Base-by-base conservation (phyloP, 257 asterid species). In the Mitragyna speciosa region DNA sequence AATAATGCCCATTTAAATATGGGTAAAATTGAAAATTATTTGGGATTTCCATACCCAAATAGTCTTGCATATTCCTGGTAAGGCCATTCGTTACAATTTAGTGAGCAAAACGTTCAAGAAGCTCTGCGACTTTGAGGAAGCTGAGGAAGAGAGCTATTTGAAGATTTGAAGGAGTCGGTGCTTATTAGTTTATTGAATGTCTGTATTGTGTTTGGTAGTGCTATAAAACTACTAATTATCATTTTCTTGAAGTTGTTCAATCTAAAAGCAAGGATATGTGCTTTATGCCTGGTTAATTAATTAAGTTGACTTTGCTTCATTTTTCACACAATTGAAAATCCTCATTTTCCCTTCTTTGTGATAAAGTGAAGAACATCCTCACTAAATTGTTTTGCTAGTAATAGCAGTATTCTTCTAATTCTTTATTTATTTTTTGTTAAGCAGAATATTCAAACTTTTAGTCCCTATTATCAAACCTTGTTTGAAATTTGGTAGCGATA, bases 51-150 rank as follows among this genome's bases (percentile, higher is more conserved):
- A n/a, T n/a, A n/a, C n/a, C n/a, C n/a, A n/a, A n/a, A n/a, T 88
- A 70, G 82, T 86, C 1, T 64, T 87, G 82, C 70, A 70, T 52
- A 85, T 79, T 59, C 84, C 88, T 39, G 77, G 83, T 0, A 83
- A 76, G 58, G 66, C 81, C 17, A 78, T 85, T 33, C 75, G 83
- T 19, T n/a, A n/a, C n/a, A 61, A 79, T 79, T 78, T 83, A 54
- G 77, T 12, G 43, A 59, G 43, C 33, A 47, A 59, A 58, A 78
- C 72, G 28, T 72, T 54, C 39, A 70, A 73, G n/a, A 69, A 72
- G 66, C 76, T 83, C 0, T 76, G 80, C 80, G 88, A 85, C 66
- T 75, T 83, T 73, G 86, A 73, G 49, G 84, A 67, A 76, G 82
- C 28, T 41, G 72, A 33, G 43, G 81, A 72, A 59, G 82, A 72